These are phyloP conservation scores for Entelexis sorbosivorans DNA, from an alignment of 1,139 yeast genomes.

Conservation along the genomic window DNA sequence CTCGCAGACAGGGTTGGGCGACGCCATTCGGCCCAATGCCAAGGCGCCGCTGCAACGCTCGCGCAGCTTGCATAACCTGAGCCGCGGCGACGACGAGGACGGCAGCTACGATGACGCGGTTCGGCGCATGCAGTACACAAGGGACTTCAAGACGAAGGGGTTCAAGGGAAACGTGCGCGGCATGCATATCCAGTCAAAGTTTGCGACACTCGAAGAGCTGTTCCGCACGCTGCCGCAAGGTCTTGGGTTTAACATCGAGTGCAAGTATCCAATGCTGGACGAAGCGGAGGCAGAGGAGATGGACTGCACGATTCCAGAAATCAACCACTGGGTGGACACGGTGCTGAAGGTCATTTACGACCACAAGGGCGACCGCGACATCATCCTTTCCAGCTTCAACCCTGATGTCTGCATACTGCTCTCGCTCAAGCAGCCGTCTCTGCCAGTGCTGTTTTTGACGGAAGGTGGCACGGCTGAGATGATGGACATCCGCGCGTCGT, in stretches of 20 bases:
- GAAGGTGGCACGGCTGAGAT: conserved; percentile 73
- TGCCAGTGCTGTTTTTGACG: conserved; percentile 79
- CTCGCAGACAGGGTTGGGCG: neutral
- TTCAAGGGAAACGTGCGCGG: conserved; percentile 91
- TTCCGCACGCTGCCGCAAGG: conserved; percentile 68
- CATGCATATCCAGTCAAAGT: conserved; percentile 77
- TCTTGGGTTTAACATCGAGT: conserved; percentile 90
- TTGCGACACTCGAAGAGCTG: conserved; percentile 77
- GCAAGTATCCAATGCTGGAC: conserved; percentile 91
- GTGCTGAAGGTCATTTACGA: conserved; percentile 74
- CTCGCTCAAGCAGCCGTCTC: conserved; percentile 84
- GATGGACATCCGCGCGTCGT: conserved; percentile 84
- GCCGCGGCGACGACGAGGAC: conserved; percentile 10
- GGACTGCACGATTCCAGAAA: conserved; percentile 74
- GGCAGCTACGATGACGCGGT: conserved; percentile 27
- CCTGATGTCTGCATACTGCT: conserved; percentile 84
- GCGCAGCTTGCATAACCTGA: conserved; percentile 12
- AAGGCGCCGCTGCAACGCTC: conserved; percentile 17
- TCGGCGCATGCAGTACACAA: conserved; percentile 73
- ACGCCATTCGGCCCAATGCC: neutral
- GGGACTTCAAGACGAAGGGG: conserved; percentile 76
- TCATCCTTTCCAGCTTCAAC: conserved; percentile 85
- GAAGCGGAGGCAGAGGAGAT: conserved; percentile 84
- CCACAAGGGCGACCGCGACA: conserved; percentile 66
- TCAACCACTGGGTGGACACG: conserved; percentile 73